These are phyloP conservation scores for Grosmannia penicillata DNA, from an alignment of 2,329 filamentous ascomycete genomes.

Conservation along the genomic window DNA sequence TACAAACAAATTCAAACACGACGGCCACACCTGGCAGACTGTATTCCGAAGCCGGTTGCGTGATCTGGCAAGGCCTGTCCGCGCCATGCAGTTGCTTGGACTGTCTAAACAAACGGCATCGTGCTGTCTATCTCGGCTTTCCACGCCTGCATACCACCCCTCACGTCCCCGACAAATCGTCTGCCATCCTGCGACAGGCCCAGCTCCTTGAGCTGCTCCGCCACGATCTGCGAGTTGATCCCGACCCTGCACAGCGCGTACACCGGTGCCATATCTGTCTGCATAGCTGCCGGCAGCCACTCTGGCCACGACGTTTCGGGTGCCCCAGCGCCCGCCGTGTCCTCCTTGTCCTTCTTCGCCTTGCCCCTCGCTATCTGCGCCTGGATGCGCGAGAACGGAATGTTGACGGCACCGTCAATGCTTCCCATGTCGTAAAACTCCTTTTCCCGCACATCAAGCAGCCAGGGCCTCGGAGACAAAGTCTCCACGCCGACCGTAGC, in stretches of 20 bases:
- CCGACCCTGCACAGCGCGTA: conserved; percentile 62
- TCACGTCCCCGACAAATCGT: conserved; percentile 54
- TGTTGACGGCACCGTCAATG: conserved; percentile 60
- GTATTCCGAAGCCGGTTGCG: too few relatives aligned
- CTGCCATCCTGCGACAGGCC: conserved; percentile 35
- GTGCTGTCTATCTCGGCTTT: conserved; percentile 48
- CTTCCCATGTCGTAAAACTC: conserved; percentile 73
- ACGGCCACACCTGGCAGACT: too few relatives aligned
- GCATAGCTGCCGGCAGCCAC: conserved; percentile 23
- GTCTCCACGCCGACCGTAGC: too few relatives aligned
- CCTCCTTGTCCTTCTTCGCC: background rate
- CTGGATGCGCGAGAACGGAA: conserved; percentile 44
- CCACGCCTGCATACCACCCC: conserved; percentile 60
- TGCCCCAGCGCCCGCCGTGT: conserved; percentile 3
- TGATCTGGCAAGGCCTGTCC: background rate
- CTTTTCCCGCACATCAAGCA: conserved; percentile 74
- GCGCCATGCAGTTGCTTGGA: background rate
- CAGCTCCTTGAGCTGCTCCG: conserved; percentile 48
- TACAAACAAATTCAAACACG: too few relatives aligned
- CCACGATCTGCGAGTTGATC: conserved; percentile 63
- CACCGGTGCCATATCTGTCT: conserved; percentile 34
- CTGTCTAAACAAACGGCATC: conserved; percentile 33
- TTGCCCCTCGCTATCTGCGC: background rate
- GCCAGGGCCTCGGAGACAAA: too few relatives aligned
- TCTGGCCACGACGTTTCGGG: conserved; percentile 12